Evolutionary conservation across 345 rosid species (phyloP).

Genomic region (Lepidium aucheri): DNA sequence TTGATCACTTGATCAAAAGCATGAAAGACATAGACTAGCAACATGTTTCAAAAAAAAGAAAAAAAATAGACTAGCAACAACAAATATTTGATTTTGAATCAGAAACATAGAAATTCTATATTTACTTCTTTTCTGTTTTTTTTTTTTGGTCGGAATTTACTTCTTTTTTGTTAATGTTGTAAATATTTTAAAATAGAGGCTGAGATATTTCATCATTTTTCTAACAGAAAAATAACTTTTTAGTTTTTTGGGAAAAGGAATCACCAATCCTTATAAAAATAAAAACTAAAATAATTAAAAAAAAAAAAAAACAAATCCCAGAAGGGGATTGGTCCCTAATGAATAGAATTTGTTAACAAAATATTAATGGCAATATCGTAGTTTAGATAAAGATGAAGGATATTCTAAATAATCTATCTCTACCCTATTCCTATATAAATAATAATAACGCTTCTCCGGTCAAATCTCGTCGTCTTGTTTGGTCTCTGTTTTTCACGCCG

Average conservation of each 20-base stretch:
- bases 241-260: not conserved
- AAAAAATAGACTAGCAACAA: not conserved
- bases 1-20: not conserved
- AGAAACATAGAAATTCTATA: not conserved
- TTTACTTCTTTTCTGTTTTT: too few species aligned
- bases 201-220: not conserved
- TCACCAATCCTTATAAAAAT: not conserved
- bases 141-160: too few species aligned
- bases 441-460: constrained; percentile 8
- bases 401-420: not conserved
- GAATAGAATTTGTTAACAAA: not conserved
- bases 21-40: not conserved
- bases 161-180: not conserved
- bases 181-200: not conserved
- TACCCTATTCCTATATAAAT: not conserved
- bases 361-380: constrained; percentile 17
- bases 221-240: not conserved
- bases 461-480: constrained; percentile 17
- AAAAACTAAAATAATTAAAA: too few species aligned
- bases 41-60: too few species aligned
- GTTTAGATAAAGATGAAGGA: not conserved
- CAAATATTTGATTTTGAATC: not conserved
- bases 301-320: not conserved
- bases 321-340: constrained; percentile 13
- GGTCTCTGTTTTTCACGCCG: constrained; percentile 26